Conservation (phyloP, 805 yeast genomes). For the Candida vartiovaarae region DNA sequence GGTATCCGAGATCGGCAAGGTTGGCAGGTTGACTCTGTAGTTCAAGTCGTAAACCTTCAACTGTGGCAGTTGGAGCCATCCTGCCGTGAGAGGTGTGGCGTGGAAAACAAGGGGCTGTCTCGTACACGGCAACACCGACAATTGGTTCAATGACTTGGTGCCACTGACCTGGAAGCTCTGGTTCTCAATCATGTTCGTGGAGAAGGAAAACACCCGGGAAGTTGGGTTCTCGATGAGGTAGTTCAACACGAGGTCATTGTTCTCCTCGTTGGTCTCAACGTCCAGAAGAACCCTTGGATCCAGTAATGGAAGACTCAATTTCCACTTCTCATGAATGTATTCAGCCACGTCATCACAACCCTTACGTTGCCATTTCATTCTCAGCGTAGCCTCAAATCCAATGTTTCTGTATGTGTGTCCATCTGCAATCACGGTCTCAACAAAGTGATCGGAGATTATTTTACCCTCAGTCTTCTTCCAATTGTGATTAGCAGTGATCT, state of each 20-base stretch:
- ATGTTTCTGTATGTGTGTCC: constrained; percentile 34
- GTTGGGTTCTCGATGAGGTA: constrained; percentile 74
- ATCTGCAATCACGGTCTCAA: constrained; percentile 30
- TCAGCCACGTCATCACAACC: constrained; percentile 20
- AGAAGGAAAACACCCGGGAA: constrained; percentile 55
- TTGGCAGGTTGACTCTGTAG: constrained; percentile 56
- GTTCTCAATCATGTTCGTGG: constrained; percentile 37
- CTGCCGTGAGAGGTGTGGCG: constrained; percentile 13
- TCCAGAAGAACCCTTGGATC: constrained; percentile 62
- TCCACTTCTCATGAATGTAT: constrained; percentile 36
- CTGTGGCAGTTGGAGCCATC: constrained; percentile 43
- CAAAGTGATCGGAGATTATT: constrained; percentile 12
- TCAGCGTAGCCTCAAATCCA: constrained; percentile 21
- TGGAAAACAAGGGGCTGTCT: constrained; percentile 36
- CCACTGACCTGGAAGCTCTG: constrained; percentile 31
- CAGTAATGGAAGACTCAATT: constrained; percentile 49
- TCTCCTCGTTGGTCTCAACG: constrained; percentile 19
- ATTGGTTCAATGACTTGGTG: constrained; percentile 19
- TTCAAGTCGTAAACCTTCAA: constrained; percentile 62
- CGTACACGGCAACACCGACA: constrained; percentile 52
- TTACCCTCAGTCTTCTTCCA: constrained; percentile 5
- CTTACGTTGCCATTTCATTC: constrained; percentile 30
- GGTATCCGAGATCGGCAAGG: constrained; percentile 32
- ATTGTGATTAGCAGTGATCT: constrained; percentile 8
- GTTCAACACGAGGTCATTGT: constrained; percentile 26